Evolutionary conservation across 352 stramenopile species (phyloP), one percentile per base, ranked within the genome.

Genomic region (Globisporangium yorkense): DNA sequence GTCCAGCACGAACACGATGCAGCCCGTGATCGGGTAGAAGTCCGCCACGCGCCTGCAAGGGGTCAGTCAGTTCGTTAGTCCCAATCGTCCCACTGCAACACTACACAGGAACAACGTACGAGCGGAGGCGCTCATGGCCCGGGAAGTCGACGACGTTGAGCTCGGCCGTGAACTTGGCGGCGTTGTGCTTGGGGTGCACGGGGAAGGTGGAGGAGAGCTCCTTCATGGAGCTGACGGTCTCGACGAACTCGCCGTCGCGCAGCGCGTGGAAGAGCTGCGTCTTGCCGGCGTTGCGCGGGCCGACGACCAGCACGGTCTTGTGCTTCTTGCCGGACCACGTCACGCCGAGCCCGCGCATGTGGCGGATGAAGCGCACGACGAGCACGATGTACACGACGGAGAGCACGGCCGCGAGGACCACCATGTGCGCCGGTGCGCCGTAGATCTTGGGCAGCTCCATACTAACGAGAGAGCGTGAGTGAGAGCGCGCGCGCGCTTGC

Each of bases 161-260:
- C 66, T 89, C 68, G 13, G 76, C 74, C 59, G 80, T 75, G 62
- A 89, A 86, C 72, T 84, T 80, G 66, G 72, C 71, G 24, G 69
- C 72, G 61, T 88, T 89, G 75, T 85, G 77, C 55, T 77, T 78
- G 24, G 56, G 48, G 62, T 93, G 79, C 46, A 92, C 67, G 37
- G 74, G 52, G 48, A 94, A 91, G 50, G 68, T 75, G 63, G 69
- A 71, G n/a, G 84, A 81, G 33, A 74, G 67, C 51, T 90, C 77
- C 58, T 91, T 88, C 86, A 95, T 95, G 50, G 86, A 95, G 53
- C 76, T 89, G 21, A 95, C 86, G 2, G 86, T 95, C 33, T 88
- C 71, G 12, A 88, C 66, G 57, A 80, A 72, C 51, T 71, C 49
- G 50, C 82, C 81, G 56, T 92, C 74, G 29, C 77, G 77, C 31